A percentile compares a stretch with the other conserved stretches of the same genome.
These are phyloP conservation scores for Bipolaris oryzae DNA, from an alignment of 2,329 filamentous ascomycete genomes.

Conservation along the genomic window DNA sequence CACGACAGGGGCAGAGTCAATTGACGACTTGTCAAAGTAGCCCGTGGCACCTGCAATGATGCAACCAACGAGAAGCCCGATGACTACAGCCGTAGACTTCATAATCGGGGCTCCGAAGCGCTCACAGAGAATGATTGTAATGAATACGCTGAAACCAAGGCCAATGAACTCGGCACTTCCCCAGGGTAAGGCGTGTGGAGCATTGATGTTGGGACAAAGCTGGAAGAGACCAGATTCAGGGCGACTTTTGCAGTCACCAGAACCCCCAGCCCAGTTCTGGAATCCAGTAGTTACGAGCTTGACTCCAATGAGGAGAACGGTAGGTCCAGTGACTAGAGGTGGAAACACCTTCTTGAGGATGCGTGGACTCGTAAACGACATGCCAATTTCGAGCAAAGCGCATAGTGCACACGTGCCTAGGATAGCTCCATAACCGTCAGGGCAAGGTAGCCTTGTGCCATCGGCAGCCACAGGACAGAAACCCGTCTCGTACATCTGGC, in stretches of 20 bases:
- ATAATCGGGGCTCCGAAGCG: slow-evolving; percentile 83
- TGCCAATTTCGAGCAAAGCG: slow-evolving; percentile 68
- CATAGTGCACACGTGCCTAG: slow-evolving; percentile 66
- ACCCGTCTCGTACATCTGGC: slow-evolving; percentile 79
- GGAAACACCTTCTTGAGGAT: slow-evolving; percentile 76
- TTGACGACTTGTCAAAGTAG: slow-evolving; percentile 76
- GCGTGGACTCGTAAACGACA: slow-evolving; percentile 75
- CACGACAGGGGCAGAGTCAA: slow-evolving; percentile 71
- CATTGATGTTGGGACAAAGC: slow-evolving; percentile 65
- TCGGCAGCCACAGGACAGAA: slow-evolving; percentile 65
- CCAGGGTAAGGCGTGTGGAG: slow-evolving; percentile 76
- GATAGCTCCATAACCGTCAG: slow-evolving; percentile 75
- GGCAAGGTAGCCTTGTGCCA: slow-evolving; percentile 74
- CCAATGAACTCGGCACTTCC: slow-evolving; percentile 79
- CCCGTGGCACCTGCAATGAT: slow-evolving; percentile 78
- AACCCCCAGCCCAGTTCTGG: slow-evolving; percentile 78
- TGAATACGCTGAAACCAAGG: slow-evolving; percentile 79
- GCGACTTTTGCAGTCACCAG: slow-evolving; percentile 60
- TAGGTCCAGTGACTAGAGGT: slow-evolving; percentile 73
- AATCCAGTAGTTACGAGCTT: slow-evolving; percentile 74
- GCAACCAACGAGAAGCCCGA: slow-evolving; percentile 76
- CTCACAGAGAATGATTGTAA: slow-evolving; percentile 80
- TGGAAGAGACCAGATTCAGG: slow-evolving; percentile 61
- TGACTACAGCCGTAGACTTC: slow-evolving; percentile 78
- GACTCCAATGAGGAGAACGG: slow-evolving; percentile 74